Base-by-base conservation (phyloP, 495 filamentous ascomycete genomes). In the Tricharina praecox region DNA sequence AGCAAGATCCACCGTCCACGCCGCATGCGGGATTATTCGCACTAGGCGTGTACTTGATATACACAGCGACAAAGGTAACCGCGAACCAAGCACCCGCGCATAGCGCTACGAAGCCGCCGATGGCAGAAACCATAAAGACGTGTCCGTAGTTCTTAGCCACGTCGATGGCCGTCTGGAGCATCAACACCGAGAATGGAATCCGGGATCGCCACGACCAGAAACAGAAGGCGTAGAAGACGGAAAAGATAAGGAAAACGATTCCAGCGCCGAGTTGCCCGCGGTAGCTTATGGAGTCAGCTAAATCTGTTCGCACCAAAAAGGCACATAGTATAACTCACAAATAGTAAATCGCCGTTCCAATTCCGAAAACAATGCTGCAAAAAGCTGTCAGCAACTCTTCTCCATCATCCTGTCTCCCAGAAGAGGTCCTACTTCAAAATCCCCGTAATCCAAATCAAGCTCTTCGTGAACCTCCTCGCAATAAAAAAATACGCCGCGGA, bases 91-190 rank as follows among this genome's bases (percentile, higher is more conserved):
- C 80, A 2, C 73, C 76, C 52, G 93, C 85, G 0, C 76, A 78
- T 1, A 82, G 70, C 0, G 77, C 80, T 8, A 79, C 59, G 20
- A 93, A 59, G 1, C 85, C 85, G 19, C 86, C 88, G 8, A 92
- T 56, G 15, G 83, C 70, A 50, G 81, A 85, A 42, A 92, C 83
- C 1, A 87, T 62, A 62, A 90, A 94, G 48, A 93, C 81, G 55
- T 93, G 83, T 0, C 85, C 86, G 54, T 80, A 81, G 4, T 63
- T 71, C 49, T 82, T 84, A 4, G 85, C 77, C 0, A 94, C 79
- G 55, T 94, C 86, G 60, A 94, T 86, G 20, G 75, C 70, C 0
- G 82, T 86, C 64, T 86, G 77, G 15, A 96, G 67, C 85, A 94
- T 90, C 38, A 93, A 68, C 0, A 82, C 82, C 32, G 80, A 82